Evolutionary conservation across 306 rosid species (phyloP).

Genomic region (Glycine soja): DNA sequence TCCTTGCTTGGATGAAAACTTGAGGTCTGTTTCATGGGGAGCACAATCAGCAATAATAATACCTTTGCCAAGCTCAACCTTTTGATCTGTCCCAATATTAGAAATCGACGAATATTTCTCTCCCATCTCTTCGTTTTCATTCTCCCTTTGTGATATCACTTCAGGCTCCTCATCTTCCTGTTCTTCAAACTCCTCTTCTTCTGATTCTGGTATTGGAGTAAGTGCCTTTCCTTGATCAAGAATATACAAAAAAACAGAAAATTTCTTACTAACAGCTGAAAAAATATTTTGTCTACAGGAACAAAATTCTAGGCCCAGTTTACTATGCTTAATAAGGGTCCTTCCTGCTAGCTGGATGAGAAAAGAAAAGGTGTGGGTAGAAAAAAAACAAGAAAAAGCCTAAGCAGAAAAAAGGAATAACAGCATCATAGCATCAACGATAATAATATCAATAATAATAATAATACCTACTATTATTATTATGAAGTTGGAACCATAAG

Average conservation of each 20-base stretch:
- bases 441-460: not conserved
- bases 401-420: not conserved
- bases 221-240: slow-evolving; percentile 95
- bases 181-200: slow-evolving; percentile 78
- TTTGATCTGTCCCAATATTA: slow-evolving; percentile 46
- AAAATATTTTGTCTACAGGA: slow-evolving; percentile 33
- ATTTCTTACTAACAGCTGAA: slow-evolving; percentile 53
- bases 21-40: slow-evolving; percentile 47
- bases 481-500: slow-evolving; percentile 7
- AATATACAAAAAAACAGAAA: slow-evolving; percentile 46
- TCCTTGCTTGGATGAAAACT: slow-evolving; percentile 51
- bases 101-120: slow-evolving; percentile 43
- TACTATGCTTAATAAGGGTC: not conserved
- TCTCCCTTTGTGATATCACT: slow-evolving; percentile 45
- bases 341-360: not conserved
- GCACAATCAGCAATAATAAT: slow-evolving; percentile 36
- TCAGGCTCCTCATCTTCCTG: slow-evolving; percentile 63
- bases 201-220: slow-evolving; percentile 96
- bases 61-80: slow-evolving; percentile 49
- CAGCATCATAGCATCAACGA: not conserved
- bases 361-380: slow-evolving; percentile 13
- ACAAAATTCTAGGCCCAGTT: slow-evolving; percentile 32
- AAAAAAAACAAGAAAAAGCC: not conserved
- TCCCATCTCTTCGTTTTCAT: slow-evolving; percentile 47
- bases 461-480: not conserved